Base-by-base conservation (phyloP, 805 yeast genomes). In the Barnettozyma botsteinii region DNA sequence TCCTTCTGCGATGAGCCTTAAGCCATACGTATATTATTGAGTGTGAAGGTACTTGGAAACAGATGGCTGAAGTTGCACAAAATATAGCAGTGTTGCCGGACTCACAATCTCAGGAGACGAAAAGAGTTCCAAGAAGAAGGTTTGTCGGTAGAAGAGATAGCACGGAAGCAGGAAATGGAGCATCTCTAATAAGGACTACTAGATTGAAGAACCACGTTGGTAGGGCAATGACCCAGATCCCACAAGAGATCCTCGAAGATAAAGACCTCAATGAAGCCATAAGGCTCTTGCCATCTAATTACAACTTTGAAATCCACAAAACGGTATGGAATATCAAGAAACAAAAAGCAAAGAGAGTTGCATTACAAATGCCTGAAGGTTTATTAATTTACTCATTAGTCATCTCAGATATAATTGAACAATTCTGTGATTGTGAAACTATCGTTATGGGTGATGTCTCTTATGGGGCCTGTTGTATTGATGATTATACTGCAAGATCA, bases 361-460 rank as follows among this genome's bases (percentile, higher is more conserved):
- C 96, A 2, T 64, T 93, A 20, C 98, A 93, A 56, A 85, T 93
- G 96, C 98, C 98, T 2, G 98, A 93, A 62, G 98, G 98, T 1
- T 64, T 93, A 23, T 66, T 93, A 36, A 85, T 93, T 1, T 93
- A 89, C 57, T 81, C 97, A 0, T 70, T 95, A 45, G 74, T 93
- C 28, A 77, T 93, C n/a, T 74, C 95, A 4, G 98, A 93, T 62
- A 91, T 93, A 19, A 59, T 93, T 26, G 95, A 87, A 55, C 96
- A 89, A 60, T 91, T 93, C 52, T 89, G 97, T 59, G 62, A 66
- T 3, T 87, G 83, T 38, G 96, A 89, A 55, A 85, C 89, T 0
- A 69, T 93, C 1, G 93, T 91, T 3, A 93, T 93, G 98, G 98
- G 98, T 2, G 98, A 93, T 60, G 98, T 93, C 0, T 86, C 97